A percentile compares a stretch with the other conserved stretches of the same genome.
These are phyloP conservation scores for Phaffomyces opuntiae DNA, from an alignment of 805 yeast genomes.

Conservation along the genomic window DNA sequence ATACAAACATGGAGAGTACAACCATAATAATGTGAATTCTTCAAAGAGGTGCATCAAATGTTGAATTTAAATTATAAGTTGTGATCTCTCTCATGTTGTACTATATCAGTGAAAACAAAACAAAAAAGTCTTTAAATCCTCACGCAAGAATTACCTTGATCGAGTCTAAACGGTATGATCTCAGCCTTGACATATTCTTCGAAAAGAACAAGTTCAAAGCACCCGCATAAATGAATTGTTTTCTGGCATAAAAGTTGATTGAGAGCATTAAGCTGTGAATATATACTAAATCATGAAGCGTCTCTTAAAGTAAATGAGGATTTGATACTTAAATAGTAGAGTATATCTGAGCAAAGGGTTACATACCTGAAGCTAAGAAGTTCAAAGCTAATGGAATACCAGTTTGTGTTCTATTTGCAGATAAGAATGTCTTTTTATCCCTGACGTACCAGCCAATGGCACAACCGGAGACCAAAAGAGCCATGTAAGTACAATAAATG, in stretches of 20 bases:
- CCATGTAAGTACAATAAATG: slow-evolving; percentile 52
- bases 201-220: neutral
- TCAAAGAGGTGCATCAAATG: no score
- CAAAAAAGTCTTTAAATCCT: slow-evolving; percentile 33
- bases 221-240: slow-evolving; percentile 14
- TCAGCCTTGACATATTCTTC: slow-evolving; percentile 38
- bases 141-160: slow-evolving; percentile 81
- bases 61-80: no score
- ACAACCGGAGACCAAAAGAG: slow-evolving; percentile 46
- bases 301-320: neutral
- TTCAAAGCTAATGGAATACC: slow-evolving; percentile 81
- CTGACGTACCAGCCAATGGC: slow-evolving; percentile 53
- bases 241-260: slow-evolving; percentile 4
- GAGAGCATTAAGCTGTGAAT: neutral
- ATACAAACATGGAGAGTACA: neutral
- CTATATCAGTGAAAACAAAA: slow-evolving; percentile 10
- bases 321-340: neutral
- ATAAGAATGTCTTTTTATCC: slow-evolving; percentile 50
- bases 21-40: no score
- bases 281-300: neutral
- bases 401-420: slow-evolving; percentile 74
- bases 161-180: slow-evolving; percentile 73
- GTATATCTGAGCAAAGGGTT: slow-evolving; percentile 5
- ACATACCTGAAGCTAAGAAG: slow-evolving; percentile 87
- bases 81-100: neutral